Evolutionary conservation across 106 monocot genomes (phyloP), one percentile per base, ranked within the genome.

Genomic region (Acanthochlamys bracteata): DNA sequence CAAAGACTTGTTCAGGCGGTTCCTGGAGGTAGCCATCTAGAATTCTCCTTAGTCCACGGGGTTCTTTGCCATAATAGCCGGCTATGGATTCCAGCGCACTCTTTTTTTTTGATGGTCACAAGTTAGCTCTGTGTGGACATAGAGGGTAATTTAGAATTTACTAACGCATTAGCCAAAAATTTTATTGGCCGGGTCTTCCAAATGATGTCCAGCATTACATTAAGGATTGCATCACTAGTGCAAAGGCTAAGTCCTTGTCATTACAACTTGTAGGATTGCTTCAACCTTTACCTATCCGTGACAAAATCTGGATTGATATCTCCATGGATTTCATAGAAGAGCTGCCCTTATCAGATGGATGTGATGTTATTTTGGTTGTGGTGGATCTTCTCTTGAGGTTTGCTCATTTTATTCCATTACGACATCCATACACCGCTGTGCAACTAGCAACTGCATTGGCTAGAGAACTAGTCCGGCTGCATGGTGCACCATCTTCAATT

Each of bases 301-400:
- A 17, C 1, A 17, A 42, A 0, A 21, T 69, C 14, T 69, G 63
- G 43, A 52, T 0, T 39, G 60, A 74, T 41, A 63, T 74, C 0
- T 17, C 57, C 4, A 74, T 74, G 74, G 66, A 74, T 22, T 73
- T 73, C 25, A 66, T 73, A 7, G 73, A 66, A 3, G 57, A 42
- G 39, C 59, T 73, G 14, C 66, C 73, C 12, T 20, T 10, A 3
- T 42, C 57, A 0, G 10, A 51, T 2, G 24, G 47, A 0, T n/a
- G 26, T 0, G 17, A 55, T 7, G 20, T 10, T 3, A 73, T 73
- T 14, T 12, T 58, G 42, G 59, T 73, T 0, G 67, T 74, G 20
- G 27, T 74, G 8, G 74, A 74, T 43, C 26, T 27, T 7, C 25
- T 68, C 1, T 57, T 25, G 19, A 69, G 63, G 41, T 43, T n/a